These are phyloP conservation scores for Elongisporangium anandrum DNA, from an alignment of 352 stramenopile species.

Conservation along the genomic window DNA sequence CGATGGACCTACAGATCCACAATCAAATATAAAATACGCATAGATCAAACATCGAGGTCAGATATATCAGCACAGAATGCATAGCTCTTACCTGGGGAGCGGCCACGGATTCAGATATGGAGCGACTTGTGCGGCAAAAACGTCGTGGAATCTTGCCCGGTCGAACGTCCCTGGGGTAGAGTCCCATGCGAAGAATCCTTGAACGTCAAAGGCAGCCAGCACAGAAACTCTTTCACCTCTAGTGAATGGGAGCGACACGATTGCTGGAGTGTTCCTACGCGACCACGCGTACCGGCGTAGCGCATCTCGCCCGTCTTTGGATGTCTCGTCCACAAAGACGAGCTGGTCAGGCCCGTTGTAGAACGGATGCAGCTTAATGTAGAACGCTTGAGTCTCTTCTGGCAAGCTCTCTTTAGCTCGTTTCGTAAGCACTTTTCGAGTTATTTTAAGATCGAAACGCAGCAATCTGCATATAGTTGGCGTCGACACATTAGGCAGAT, in stretches of 20 bases:
- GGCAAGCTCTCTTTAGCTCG: constrained; percentile 4
- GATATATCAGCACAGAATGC: no score
- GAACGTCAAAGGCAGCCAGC: constrained; percentile 13
- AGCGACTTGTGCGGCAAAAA: constrained; percentile 11
- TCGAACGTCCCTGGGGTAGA: constrained; percentile 15
- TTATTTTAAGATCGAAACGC: constrained; percentile 11
- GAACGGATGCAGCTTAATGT: constrained; percentile 4
- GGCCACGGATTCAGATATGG: constrained; percentile 21
- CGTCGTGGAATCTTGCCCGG: constrained; percentile 11
- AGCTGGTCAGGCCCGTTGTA: constrained; percentile 10
- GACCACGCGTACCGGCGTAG: constrained; percentile 14
- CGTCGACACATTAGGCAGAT: constrained; percentile 2
- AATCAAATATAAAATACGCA: no score
- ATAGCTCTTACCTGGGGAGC: constrained; percentile 5
- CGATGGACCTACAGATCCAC: no score
- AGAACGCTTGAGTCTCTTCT: constrained; percentile 6
- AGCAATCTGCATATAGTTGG: constrained; percentile 14
- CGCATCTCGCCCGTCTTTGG: constrained; percentile 2
- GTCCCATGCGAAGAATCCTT: constrained; percentile 13
- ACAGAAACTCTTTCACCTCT: constrained; percentile 12
- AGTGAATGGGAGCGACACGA: constrained; percentile 8
- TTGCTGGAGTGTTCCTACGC: constrained; percentile 4
- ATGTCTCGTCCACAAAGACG: constrained; percentile 6
- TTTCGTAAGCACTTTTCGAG: constrained; percentile 14
- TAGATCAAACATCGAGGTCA: no score